phyloP scores from a whole-genome alignment of 495 filamentous ascomycete species.

The Venustampulla echinocandica region DNA sequence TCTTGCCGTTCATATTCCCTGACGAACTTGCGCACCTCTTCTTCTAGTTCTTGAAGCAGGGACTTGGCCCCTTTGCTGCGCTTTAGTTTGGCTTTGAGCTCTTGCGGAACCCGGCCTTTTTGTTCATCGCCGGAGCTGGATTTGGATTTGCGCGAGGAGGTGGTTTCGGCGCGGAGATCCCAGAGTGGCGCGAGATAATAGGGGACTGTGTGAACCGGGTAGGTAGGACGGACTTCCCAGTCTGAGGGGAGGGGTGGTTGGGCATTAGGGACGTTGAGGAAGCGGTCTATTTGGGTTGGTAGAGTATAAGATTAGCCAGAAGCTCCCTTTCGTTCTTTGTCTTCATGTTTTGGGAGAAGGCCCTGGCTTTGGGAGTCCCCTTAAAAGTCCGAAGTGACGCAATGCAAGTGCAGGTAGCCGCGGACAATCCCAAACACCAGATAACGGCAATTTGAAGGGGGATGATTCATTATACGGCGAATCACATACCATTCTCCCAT shows the following conservation, averaged over 20 bases:
- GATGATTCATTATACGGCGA: too few species aligned
- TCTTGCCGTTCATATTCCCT: conserved; percentile 36
- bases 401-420: too few species aligned
- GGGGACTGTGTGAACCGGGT: conserved; percentile 68
- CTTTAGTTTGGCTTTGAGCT: conserved; percentile 60
- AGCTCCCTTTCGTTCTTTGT: background rate
- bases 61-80: conserved; percentile 57
- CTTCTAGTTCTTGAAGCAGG: conserved; percentile 57
- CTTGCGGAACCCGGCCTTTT: conserved; percentile 48
- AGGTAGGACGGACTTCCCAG: conserved; percentile 70
- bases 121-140: conserved; percentile 27
- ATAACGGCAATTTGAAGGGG: too few species aligned
- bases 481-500: conserved; percentile 85
- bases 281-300: conserved; percentile 50
- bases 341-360: background rate
- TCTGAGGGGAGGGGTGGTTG: conserved; percentile 73
- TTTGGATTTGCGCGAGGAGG: conserved; percentile 27
- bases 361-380: too few species aligned
- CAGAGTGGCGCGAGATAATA: conserved; percentile 85
- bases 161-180: conserved; percentile 49
- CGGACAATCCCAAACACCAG: too few species aligned
- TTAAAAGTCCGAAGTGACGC: too few species aligned
- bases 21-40: conserved; percentile 54
- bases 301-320: background rate
- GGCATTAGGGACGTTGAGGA: conserved; percentile 78